phyloP scores from a whole-genome alignment of 306 rosid genomes.

The Lathyrus sativus region DNA sequence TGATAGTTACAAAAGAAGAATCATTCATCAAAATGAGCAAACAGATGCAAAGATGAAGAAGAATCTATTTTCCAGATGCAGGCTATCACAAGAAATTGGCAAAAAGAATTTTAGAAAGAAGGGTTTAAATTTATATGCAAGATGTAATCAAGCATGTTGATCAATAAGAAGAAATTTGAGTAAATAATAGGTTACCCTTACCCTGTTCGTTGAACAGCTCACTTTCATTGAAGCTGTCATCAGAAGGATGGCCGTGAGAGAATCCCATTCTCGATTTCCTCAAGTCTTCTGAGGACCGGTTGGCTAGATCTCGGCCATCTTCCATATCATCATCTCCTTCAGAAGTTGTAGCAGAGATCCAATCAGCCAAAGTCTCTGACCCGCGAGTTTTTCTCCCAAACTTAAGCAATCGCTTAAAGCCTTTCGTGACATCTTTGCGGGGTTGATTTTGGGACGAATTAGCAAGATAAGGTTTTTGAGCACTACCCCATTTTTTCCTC shows the following conservation, averaged over 20 bases:
- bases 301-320: constrained; percentile 89
- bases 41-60: constrained; percentile 13
- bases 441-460: constrained; percentile 81
- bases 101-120: neutral
- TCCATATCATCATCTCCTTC: constrained; percentile 99
- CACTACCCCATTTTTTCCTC: constrained; percentile 99
- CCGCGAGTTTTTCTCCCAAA: constrained; percentile 97
- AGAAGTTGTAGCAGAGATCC: constrained; percentile 99
- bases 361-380: constrained; percentile 76
- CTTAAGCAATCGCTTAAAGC: constrained; percentile 86
- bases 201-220: constrained; percentile 87
- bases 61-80: constrained; percentile 19
- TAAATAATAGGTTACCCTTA: constrained; percentile 40
- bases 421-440: constrained; percentile 90
- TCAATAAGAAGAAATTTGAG: constrained; percentile 23
- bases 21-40: constrained; percentile 16
- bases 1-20: constrained; percentile 5
- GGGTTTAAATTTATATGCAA: constrained; percentile 8
- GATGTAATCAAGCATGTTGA: neutral
- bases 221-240: constrained; percentile 80
- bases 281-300: constrained; percentile 83
- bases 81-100: constrained; percentile 14
- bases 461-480: constrained; percentile 81
- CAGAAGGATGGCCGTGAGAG: constrained; percentile 76
- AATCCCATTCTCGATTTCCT: constrained; percentile 99